Percentiles rank a stretch among this genome's conserved stretches.
These are phyloP conservation scores for Termitomyces titanicus DNA, from an alignment of 768 basidiomycete species.

Conservation along the genomic window DNA sequence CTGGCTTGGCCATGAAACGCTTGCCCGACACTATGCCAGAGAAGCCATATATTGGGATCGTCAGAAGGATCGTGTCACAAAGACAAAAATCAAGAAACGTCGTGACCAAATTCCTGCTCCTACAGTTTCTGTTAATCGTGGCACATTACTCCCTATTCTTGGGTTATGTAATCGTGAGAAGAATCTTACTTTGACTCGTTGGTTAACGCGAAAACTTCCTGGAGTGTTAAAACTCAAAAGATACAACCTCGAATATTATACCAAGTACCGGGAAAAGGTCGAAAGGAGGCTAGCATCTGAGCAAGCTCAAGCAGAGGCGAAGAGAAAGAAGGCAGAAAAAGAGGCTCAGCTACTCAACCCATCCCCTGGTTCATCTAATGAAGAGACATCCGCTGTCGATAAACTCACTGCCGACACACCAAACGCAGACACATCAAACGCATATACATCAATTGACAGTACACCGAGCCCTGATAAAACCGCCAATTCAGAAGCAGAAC, in stretches of 20 bases:
- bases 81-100: constrained; percentile 22
- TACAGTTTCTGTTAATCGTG: constrained; percentile 50
- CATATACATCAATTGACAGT: background rate
- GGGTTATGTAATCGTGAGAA: constrained; percentile 58
- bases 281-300: constrained; percentile 15
- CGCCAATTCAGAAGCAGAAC: background rate
- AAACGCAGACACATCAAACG: background rate
- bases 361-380: background rate
- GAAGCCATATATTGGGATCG: constrained; percentile 49
- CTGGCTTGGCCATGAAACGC: constrained; percentile 38
- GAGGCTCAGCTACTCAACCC: background rate
- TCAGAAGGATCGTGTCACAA: constrained; percentile 26
- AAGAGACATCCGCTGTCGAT: background rate
- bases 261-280: constrained; percentile 21
- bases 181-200: constrained; percentile 56
- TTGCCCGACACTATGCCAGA: constrained; percentile 66
- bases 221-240: constrained; percentile 46
- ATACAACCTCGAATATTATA: constrained; percentile 41
- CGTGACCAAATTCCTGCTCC: constrained; percentile 42
- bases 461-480: background rate
- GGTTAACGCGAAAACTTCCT: constrained; percentile 47
- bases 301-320: constrained; percentile 6
- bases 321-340: background rate
- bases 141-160: constrained; percentile 53
- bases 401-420: background rate